Percentiles rank a stretch among this genome's conserved stretches.
Conservation (phyloP, 306 rosid species). For the Citrullus amarus region DNA sequence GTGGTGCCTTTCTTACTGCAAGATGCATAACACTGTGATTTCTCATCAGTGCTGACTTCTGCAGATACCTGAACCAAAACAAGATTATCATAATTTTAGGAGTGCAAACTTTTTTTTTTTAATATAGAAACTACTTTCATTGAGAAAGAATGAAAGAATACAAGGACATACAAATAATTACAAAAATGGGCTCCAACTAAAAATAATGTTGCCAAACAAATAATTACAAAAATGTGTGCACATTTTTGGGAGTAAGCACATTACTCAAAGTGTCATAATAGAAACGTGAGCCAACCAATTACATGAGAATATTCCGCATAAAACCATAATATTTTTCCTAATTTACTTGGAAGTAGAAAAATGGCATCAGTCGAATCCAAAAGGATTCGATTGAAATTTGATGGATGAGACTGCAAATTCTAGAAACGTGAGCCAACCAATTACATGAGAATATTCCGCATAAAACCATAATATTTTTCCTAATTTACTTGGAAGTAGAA, state of each 20-base stretch:
- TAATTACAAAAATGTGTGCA: no score
- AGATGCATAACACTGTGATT: constrained; percentile 27
- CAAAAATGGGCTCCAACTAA: no score
- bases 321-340: neutral
- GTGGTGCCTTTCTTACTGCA: constrained; percentile 31
- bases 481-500: neutral
- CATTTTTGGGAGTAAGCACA: neutral
- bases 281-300: neutral
- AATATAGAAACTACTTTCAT: no score
- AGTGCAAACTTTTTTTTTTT: neutral
- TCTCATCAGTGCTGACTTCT: constrained; percentile 30
- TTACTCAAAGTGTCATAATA: neutral
- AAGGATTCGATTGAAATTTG: neutral
- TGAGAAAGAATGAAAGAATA: no score
- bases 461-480: neutral
- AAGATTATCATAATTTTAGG: neutral
- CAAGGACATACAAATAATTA: no score
- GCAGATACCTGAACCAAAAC: constrained; percentile 30
- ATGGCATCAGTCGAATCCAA: neutral
- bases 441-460: neutral
- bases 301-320: neutral
- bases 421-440: neutral
- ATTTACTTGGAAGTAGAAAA: neutral
- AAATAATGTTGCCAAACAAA: no score
- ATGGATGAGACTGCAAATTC: neutral